Percentiles rank a stretch among this genome's conserved stretches.
phyloP scores from a whole-genome alignment of 345 rosid genomes.

The Aquilaria sinensis region DNA sequence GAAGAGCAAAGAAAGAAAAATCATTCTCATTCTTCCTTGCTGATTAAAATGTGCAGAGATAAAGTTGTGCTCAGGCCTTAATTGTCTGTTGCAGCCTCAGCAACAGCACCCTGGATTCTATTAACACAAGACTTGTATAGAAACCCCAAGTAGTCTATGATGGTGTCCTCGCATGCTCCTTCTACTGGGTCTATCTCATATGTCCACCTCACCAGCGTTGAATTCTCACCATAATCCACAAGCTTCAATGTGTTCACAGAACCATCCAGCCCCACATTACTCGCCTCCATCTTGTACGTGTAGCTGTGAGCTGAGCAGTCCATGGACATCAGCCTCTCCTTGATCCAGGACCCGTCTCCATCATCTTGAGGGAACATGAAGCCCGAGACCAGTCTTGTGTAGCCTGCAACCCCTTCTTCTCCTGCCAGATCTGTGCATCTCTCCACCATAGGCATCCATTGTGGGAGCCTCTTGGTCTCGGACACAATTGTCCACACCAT shows the following conservation, averaged over 20 bases:
- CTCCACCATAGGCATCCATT: constrained; percentile 62
- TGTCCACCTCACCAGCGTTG: constrained; percentile 37
- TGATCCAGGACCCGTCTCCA: constrained; percentile 56
- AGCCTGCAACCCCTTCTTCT: constrained; percentile 41
- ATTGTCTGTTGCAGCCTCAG: constrained; percentile 11
- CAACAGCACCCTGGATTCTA: constrained; percentile 35
- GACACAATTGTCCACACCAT: constrained; percentile 44
- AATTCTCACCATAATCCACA: constrained; percentile 32
- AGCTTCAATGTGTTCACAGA: constrained; percentile 35
- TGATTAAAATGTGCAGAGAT: not conserved
- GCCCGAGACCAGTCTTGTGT: constrained; percentile 38
- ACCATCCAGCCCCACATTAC: constrained; percentile 49
- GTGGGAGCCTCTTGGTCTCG: constrained; percentile 30
- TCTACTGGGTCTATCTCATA: constrained; percentile 37
- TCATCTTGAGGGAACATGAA: constrained; percentile 55
- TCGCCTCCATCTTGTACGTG: constrained; percentile 42
- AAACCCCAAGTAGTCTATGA: constrained; percentile 43
- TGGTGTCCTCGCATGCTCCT: constrained; percentile 32
- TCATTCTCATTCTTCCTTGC: not conserved
- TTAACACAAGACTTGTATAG: constrained; percentile 43
- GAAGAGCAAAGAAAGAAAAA: not conserved
- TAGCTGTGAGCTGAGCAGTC: constrained; percentile 28
- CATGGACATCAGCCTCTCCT: constrained; percentile 45
- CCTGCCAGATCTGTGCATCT: constrained; percentile 38
- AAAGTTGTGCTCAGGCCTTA: not conserved